A percentile compares a stretch with the other conserved stretches of the same genome.
Evolutionary conservation across 225 moss, liverwort and hornwort genomes (phyloP).

Genomic region (Marchantia paleacea): DNA sequence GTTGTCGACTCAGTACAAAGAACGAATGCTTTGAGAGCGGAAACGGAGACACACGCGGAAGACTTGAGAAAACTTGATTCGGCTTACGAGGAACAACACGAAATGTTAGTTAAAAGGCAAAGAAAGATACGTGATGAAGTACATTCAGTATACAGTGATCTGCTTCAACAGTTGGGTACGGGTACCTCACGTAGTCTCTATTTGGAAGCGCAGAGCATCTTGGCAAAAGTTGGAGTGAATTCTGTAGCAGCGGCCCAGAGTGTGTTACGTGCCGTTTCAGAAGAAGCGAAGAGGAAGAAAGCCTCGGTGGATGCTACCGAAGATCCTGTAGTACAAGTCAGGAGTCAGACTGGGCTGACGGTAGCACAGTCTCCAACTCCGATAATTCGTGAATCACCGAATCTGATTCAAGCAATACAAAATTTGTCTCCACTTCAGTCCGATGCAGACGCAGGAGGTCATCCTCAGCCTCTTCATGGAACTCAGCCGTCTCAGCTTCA

Average conservation of each 20-base stretch:
- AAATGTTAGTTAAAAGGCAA: slow-evolving; percentile 22
- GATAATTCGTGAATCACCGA: not conserved
- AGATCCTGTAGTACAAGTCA: not conserved
- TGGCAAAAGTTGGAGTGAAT: slow-evolving; percentile 7
- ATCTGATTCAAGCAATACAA: not conserved
- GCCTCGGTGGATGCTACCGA: not conserved
- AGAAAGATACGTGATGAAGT: slow-evolving; percentile 29
- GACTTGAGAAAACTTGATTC: not conserved
- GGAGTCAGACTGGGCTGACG: not conserved
- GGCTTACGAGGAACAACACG: slow-evolving; percentile 10
- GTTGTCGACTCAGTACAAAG: not conserved
- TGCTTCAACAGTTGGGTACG: slow-evolving; percentile 10
- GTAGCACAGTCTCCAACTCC: not conserved
- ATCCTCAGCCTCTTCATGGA: slow-evolving; percentile 2
- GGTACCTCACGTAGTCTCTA: slow-evolving; percentile 20
- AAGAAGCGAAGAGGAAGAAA: slow-evolving; percentile 15
- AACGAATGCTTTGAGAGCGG: not conserved
- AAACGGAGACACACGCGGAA: not conserved
- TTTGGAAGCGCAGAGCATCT: slow-evolving; percentile 24
- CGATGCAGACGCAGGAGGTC: not conserved
- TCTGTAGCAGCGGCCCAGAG: not conserved
- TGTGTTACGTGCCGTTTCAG: not conserved
- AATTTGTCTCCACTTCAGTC: not conserved
- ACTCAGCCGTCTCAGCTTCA: not conserved
- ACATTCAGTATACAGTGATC: slow-evolving; percentile 21